These are phyloP conservation scores for Acorus gramineus DNA, from an alignment of 106 monocot species.

Conservation along the genomic window DNA sequence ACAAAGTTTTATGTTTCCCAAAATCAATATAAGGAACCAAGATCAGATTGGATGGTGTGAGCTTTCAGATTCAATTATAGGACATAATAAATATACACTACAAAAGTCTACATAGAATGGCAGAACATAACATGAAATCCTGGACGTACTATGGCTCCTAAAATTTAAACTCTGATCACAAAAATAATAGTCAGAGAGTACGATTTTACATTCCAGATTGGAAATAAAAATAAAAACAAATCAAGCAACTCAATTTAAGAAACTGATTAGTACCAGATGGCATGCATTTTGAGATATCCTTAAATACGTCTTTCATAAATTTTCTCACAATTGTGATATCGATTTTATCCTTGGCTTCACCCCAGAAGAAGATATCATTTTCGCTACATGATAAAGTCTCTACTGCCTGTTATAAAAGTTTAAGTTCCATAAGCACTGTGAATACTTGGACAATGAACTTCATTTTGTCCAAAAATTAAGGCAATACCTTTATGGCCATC, in stretches of 20 bases:
- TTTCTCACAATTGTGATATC: constrained; percentile 19
- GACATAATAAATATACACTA: no score
- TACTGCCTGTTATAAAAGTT: constrained; percentile 30
- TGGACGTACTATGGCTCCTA: no score
- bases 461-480: neutral
- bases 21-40: no score
- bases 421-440: no score
- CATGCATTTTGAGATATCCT: constrained; percentile 18
- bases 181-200: neutral
- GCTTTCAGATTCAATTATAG: no score
- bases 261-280: constrained; percentile 23
- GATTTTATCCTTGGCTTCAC: constrained; percentile 19
- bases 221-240: no score
- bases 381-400: constrained; percentile 34
- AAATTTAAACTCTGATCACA: no score
- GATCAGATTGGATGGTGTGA: no score
- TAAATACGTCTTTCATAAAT: constrained; percentile 30
- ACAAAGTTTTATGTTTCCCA: no score
- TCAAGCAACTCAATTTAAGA: neutral
- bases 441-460: no score
- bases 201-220: neutral
- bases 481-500: constrained; percentile 38
- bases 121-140: no score
- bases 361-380: constrained; percentile 37
- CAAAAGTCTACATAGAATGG: no score